Base-by-base conservation (phyloP, 768 basidiomycete species). In the Fomitopsis serialis region DNA sequence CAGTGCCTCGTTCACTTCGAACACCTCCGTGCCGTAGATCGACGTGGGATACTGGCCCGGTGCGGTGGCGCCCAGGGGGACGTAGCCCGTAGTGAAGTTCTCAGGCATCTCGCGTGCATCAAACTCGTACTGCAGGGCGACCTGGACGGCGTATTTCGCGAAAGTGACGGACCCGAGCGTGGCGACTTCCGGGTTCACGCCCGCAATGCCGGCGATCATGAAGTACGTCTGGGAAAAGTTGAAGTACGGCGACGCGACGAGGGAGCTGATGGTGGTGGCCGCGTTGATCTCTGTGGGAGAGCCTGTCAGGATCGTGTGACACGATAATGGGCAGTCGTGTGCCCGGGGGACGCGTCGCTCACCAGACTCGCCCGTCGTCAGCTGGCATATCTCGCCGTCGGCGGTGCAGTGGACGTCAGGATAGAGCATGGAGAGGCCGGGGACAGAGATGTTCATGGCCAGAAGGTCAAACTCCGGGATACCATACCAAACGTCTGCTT, bases 21-120 rank as follows among this genome's bases (percentile, higher is more conserved):
- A 75, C n/a, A 75, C 70, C 63, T 75, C 74, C 21, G 73, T 75
- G 19, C 75, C 74, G 58, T 76, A 74, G 23, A 71, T 57, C 25
- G 50, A 44, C 12, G 55, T 53, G 11, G 66, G 69, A 24, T 54
- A 60, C 40, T 63, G 45, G 40, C 60, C 65, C 1, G 71, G 70
- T 7, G 52, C 58, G 23, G 44, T 57, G 23, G 67, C 60, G 2
- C 68, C 71, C 37, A 61, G 66, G 1, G 70, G 62, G 50, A 70
- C 68, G 57, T 72, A 75, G 1, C 74, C 74, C 1, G 72, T 70
- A 2, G 68, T 34, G 63, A 67, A 72, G 51, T 69, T 65, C 9
- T 48, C 32, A 1, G 73, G 73, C 24, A 68, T 72, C 58, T 77
- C 70, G 5, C 74, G 63, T 17, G 74, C 62, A 54, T 77, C 75